phyloP scores from a whole-genome alignment of 495 filamentous ascomycete genomes.

The Thermothielavioides terrestris region DNA sequence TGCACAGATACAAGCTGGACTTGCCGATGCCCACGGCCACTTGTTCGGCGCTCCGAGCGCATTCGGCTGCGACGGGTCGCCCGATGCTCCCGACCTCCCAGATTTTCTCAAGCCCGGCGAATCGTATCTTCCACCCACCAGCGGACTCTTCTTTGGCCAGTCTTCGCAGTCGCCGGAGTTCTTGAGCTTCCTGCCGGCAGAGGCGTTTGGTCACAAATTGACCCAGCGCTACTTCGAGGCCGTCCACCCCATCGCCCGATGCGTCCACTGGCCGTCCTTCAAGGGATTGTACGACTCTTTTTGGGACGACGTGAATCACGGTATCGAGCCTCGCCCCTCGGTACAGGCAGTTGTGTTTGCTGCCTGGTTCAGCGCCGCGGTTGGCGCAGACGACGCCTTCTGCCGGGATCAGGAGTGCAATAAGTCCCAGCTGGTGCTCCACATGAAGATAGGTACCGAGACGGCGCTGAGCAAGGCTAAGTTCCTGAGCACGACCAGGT shows the following conservation, averaged over 20 bases:
- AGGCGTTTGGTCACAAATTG: conserved; percentile 44
- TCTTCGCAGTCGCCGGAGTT: conserved; percentile 39
- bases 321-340: conserved; percentile 52
- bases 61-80: not conserved
- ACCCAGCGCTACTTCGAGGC: conserved; percentile 55
- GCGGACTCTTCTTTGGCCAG: conserved; percentile 59
- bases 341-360: conserved; percentile 59
- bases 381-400: conserved; percentile 50
- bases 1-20: conserved; percentile 22
- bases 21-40: conserved; percentile 1
- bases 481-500: conserved; percentile 59
- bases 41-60: not conserved
- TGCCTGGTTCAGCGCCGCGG: conserved; percentile 55
- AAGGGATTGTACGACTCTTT: conserved; percentile 53
- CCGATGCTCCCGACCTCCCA: conserved; percentile 19
- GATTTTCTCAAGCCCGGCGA: conserved; percentile 44
- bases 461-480: conserved; percentile 54
- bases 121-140: conserved; percentile 50
- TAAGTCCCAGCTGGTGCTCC: conserved; percentile 46
- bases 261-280: conserved; percentile 57
- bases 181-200: conserved; percentile 48
- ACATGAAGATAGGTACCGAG: conserved; percentile 56
- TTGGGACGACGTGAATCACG: conserved; percentile 48
- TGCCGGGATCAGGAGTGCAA: conserved; percentile 39
- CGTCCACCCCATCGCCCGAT: conserved; percentile 58